These are phyloP conservation scores for Neonectria coccinea DNA, from an alignment of 2,329 filamentous ascomycete genomes.

Conservation along the genomic window DNA sequence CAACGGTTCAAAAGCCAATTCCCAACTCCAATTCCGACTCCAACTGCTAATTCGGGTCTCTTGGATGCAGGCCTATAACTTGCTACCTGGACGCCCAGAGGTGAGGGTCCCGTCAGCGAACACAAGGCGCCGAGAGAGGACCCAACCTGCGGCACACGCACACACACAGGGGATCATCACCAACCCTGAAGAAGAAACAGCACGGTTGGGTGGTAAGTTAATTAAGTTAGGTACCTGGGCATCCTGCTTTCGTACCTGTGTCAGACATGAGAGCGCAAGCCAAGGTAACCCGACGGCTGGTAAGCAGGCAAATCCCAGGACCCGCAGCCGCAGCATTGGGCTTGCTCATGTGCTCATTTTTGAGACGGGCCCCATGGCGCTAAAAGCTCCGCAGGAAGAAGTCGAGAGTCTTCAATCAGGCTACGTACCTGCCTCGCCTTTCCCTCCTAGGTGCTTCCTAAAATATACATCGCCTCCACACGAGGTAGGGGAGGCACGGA, in stretches of 20 bases:
- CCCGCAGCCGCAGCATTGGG: conserved; percentile 56
- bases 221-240: not conserved
- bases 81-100: not conserved
- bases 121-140: not conserved
- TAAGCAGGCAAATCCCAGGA: conserved; percentile 42
- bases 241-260: not conserved
- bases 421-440: conserved; percentile 24
- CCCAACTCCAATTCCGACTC: not conserved
- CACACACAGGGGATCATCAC: not conserved
- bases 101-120: not conserved
- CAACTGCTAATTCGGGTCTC: not conserved
- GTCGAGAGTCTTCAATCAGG: conserved; percentile 40
- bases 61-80: conserved; percentile 1
- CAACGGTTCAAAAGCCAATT: conserved; percentile 7
- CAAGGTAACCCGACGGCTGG: conserved; percentile 36
- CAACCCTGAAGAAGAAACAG: not conserved
- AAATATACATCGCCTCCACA: conserved; percentile 28
- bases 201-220: not conserved
- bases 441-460: conserved; percentile 18
- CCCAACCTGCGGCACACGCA: not conserved
- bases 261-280: conserved; percentile 7
- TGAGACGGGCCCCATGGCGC: conserved; percentile 55
- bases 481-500: conserved; percentile 9
- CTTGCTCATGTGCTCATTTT: conserved; percentile 62
- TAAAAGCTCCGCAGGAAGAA: conserved; percentile 55